Base-by-base conservation (phyloP, 257 asterid species). In the Rehmannia glutinosa region DNA sequence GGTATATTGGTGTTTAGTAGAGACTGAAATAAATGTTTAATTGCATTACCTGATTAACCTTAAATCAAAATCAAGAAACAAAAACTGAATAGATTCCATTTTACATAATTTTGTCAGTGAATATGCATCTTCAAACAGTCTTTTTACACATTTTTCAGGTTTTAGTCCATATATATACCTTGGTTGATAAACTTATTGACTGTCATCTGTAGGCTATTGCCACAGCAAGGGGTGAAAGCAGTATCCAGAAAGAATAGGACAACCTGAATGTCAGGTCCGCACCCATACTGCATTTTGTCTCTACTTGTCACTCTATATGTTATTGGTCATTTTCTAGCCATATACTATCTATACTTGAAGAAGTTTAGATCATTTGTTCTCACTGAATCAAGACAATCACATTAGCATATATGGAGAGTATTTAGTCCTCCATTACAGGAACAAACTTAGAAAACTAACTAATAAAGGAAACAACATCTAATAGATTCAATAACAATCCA, bases 231-330 rank as follows among this genome's bases (percentile, higher is more conserved):
- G 81, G 88, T 88, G 92, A 88, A 86, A 78, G 96, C 96, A 90
- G 76, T 88, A 86, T 76, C 99, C 99, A 59, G 99, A 93, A 81
- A 86, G 96, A 85, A 59, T 74, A 16, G 99, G 97, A 69, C 96
- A 88, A 71, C 90, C 91, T 49, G 99, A 93, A 75, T 93, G 97
- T 68, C 91, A 84, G 97, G 97, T 87, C 81, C 68, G 74, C 35
- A 60, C 30, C 25, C 46, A 42, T 27, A n/a, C 41, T 28, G 16
- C 53, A 15, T 56, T n/a, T 59, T 41, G 33, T 57, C 50, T 63
- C 70, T 62, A n/a, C 59, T 42, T 65, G 25, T 57, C 19, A 39
- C 60, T 19, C 61, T 50, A 21, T 53, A n/a, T n/a, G n/a, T n/a
- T n/a, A n/a, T n/a, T n/a, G n/a, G n/a, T n/a, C n/a, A n/a, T n/a